phyloP scores from a whole-genome alignment of 176 grass and related monocot species.

The Chrysopogon serrulatus region DNA sequence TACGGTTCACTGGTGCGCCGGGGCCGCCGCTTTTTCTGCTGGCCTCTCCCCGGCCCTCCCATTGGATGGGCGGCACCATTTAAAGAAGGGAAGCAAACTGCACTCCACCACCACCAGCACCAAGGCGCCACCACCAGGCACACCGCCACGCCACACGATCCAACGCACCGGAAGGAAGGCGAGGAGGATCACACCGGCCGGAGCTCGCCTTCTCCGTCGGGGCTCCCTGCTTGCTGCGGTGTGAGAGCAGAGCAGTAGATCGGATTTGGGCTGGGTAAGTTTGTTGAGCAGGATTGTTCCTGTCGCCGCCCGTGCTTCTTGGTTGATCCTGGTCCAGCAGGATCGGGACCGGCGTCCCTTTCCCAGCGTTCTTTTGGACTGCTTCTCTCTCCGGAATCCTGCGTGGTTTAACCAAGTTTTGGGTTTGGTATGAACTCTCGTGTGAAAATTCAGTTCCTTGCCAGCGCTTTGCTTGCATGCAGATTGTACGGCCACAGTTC shows the following conservation, averaged over 20 bases:
- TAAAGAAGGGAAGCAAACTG: constrained; percentile 42
- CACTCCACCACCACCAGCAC: constrained; percentile 25
- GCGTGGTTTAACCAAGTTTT: not conserved
- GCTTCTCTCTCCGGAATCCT: not conserved
- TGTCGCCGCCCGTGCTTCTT: not conserved
- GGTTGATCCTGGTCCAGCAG: not conserved
- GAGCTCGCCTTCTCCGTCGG: constrained; percentile 18
- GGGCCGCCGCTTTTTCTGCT: constrained; percentile 50
- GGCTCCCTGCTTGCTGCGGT: not conserved
- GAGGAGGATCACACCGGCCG: constrained; percentile 13
- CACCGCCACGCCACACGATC: constrained; percentile 32
- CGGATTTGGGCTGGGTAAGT: constrained; percentile 25
- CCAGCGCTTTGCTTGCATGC: constrained; percentile 40
- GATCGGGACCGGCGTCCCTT: constrained; percentile 7
- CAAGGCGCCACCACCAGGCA: constrained; percentile 29
- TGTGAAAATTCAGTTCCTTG: constrained; percentile 8
- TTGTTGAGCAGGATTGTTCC: not conserved
- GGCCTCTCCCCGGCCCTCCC: constrained; percentile 35
- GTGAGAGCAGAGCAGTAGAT: not conserved
- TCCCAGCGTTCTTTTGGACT: constrained; percentile 1
- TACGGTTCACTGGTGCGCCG: constrained; percentile 37
- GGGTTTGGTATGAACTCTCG: not conserved
- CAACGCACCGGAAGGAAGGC: not conserved
- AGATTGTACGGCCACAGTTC: not conserved
- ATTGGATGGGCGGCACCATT: constrained; percentile 70